Base-by-base conservation (phyloP, 345 rosid species). In the Aquilaria malaccensis region DNA sequence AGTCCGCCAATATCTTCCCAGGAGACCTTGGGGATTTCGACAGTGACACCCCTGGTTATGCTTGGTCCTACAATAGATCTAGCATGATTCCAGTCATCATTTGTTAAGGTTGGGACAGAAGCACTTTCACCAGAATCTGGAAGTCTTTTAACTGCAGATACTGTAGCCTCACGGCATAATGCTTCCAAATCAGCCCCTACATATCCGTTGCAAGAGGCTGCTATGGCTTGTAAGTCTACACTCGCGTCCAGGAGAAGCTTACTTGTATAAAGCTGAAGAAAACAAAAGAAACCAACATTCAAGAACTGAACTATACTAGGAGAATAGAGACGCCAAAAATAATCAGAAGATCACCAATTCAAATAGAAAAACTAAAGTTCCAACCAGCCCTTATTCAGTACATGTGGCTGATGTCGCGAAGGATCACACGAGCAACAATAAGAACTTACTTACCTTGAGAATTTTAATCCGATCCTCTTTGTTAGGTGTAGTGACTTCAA, bases 131-230 rank as follows among this genome's bases (percentile, higher is more conserved):
- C 63, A 14, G 56, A 69, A 64, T 77, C 76, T 9, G 80, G 47
- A n/a, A 78, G 77, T 67, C 89, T 74, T 78, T 67, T 84, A 61
- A 81, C 72, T 33, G 92, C 87, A 11, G 79, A 79, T 61, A 72
- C 47, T 50, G 85, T 57, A 9, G 99, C 95, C 70, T 89, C 91
- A 22, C 86, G 87, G 33, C 94, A 89, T 75, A 94, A 76, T 64
- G 96, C 95, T 86, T 87, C 96, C 67, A 94, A 82, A 86, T 90
- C 97, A 74, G 97, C 94, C 58, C 99, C 97, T 63, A 90, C 96
- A 73, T 80, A 94, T 55, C 97, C 99, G 56, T 83, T 90, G 82
- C 92, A 90, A 53, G 85, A 81, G 52, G 82, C 73, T 71, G 97
- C 99, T 59, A 94, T 63, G 50, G 77, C 86, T 73, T 75, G 72